Base-by-base conservation (phyloP, 2,329 filamentous ascomycete genomes). In the Akanthomyces muscarius region DNA sequence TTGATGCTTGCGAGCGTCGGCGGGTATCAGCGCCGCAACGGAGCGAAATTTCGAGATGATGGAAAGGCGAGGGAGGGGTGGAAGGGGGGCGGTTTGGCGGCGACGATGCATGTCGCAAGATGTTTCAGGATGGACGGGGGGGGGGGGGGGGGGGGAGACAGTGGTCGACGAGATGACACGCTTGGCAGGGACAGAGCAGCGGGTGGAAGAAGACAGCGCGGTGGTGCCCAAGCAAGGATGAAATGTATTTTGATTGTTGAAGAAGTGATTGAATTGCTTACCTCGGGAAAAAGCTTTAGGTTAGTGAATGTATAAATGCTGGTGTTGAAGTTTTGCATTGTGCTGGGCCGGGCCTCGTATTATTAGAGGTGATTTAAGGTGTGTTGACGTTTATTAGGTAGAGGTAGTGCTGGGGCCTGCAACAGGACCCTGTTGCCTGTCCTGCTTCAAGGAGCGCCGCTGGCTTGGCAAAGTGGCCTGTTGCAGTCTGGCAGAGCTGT, bases 41-140 rank as follows among this genome's bases (percentile, higher is more conserved):
- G 33, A 2, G 6, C 8, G 33, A 36, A 36, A 3, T 36, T 36
- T 36, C 10, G 2, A 36, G 33, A 51, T 25, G 25, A 21, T 21
- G 8, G 30, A 23, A 51, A 33, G 28, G 30, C 25, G 25, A 25
- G 28, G 10, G 25, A 25, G 28, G 10, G 41, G 28, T 23, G 23
- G 28, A n/a, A 5, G 14, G 16, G 30, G 30, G 44, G 36, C 14
- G 42, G 10, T 30, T 25, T 61, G 47, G 58, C 42, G 52, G 58
- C 45, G 61, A 62, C 61, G 53, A 56, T 62, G 45, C 18, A 54
- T 30, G 61, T 62, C 53, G 61, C 61, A 62, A 51, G 18, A 14
- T 52, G 61, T 62, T 62, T 62, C 61, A 62, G 61, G 61, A 57
- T 41, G 44, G 23, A 21, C 8, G n/a, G 41, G 50, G 36, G 58